These are phyloP conservation scores for Gaillardinia entomophila DNA, from an alignment of 805 yeast species.

Conservation along the genomic window DNA sequence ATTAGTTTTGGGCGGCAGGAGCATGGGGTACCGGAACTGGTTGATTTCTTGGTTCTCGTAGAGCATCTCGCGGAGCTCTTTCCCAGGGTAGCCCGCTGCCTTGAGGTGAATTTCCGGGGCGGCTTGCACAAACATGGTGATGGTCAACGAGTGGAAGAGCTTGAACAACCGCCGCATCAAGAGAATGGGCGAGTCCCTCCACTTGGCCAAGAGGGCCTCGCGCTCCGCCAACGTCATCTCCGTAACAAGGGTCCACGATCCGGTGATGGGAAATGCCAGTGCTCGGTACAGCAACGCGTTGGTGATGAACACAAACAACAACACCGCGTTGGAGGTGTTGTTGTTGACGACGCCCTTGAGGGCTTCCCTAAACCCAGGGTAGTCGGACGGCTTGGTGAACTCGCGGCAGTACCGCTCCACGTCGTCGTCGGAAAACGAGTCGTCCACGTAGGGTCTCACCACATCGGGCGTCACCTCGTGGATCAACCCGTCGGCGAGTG, in stretches of 20 bases:
- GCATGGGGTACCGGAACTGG: conserved; percentile 21
- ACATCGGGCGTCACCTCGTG: conserved; percentile 24
- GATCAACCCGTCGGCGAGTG: conserved; percentile 29
- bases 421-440: conserved; percentile 19
- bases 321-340: conserved; percentile 11
- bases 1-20: conserved; percentile 23
- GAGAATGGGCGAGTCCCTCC: conserved; percentile 38
- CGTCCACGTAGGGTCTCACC: conserved; percentile 18
- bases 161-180: conserved; percentile 29
- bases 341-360: conserved; percentile 8
- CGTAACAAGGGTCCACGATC: conserved; percentile 24
- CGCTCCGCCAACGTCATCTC: conserved; percentile 33
- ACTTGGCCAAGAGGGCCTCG: conserved; percentile 23
- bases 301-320: conserved; percentile 18
- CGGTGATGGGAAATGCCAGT: conserved; percentile 26
- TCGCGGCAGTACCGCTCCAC: conserved; percentile 23
- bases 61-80: conserved; percentile 22
- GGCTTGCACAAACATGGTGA: conserved; percentile 17
- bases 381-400: conserved; percentile 21
- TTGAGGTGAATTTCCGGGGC: conserved; percentile 28
- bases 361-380: conserved; percentile 18
- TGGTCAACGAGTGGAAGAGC: conserved; percentile 18
- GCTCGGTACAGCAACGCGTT: conserved; percentile 24
- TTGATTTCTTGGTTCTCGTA: conserved; percentile 20
- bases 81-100: conserved; percentile 35